Percentiles rank a stretch among this genome's conserved stretches.
These are phyloP conservation scores for Pythium vanterpoolii DNA, from an alignment of 352 stramenopile species.

Conservation along the genomic window DNA sequence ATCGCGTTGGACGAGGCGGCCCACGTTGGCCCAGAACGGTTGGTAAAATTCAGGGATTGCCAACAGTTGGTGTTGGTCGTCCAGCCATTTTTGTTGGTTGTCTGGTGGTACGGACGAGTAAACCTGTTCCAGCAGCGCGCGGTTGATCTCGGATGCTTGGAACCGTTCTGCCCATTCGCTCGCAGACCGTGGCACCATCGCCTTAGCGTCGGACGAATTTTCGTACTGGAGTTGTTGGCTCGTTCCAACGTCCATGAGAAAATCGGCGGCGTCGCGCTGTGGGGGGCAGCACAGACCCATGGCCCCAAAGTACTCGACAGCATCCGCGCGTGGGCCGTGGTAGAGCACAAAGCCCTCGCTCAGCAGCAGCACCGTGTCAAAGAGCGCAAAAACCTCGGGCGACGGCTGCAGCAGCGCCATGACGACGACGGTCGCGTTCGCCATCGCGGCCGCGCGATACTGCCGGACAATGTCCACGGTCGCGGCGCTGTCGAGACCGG, in stretches of 20 bases:
- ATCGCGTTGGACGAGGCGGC: constrained; percentile 57
- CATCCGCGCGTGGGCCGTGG: constrained; percentile 57
- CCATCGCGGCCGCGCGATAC: constrained; percentile 35
- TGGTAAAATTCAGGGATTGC: constrained; percentile 43
- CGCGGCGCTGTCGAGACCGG: constrained; percentile 82
- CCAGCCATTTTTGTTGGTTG: constrained; percentile 82
- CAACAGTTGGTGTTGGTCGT: constrained; percentile 50
- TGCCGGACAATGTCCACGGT: constrained; percentile 85
- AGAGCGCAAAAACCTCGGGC: constrained; percentile 91
- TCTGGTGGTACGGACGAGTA: constrained; percentile 58
- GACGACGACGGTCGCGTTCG: constrained; percentile 47
- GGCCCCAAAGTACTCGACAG: constrained; percentile 68
- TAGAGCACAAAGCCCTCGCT: constrained; percentile 90
- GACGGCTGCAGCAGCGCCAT: constrained; percentile 89
- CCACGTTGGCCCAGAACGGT: constrained; percentile 37
- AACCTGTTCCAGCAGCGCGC: constrained; percentile 55
- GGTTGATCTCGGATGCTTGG: constrained; percentile 34
- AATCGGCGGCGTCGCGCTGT: constrained; percentile 87
- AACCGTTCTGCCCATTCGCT: constrained; percentile 51
- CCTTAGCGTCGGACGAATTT: not conserved
- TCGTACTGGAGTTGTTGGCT: constrained; percentile 36
- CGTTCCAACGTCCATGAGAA: constrained; percentile 75
- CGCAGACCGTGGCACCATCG: constrained; percentile 22
- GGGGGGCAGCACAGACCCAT: constrained; percentile 60
- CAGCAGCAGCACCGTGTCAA: constrained; percentile 92